Conservation (phyloP, 257 asterid genomes). For the Capsicum rhomboideum region DNA sequence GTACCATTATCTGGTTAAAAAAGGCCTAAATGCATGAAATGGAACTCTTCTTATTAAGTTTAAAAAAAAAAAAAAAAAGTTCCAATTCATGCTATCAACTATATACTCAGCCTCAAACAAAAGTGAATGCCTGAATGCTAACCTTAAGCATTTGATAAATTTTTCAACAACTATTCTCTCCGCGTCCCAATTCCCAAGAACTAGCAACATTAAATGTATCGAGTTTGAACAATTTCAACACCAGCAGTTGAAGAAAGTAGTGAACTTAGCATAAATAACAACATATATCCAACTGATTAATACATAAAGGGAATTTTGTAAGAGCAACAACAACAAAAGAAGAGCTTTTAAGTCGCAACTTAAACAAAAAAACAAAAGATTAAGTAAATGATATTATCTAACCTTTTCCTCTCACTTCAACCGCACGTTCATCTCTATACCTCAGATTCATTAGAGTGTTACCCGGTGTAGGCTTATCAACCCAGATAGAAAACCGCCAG, state of each 20-base stretch:
- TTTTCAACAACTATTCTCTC: not conserved
- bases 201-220: not conserved
- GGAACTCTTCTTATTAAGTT: not conserved
- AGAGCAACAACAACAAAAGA: not conserved
- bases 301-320: not conserved
- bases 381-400: not conserved
- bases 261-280: not conserved
- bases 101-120: not conserved
- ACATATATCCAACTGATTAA: not conserved
- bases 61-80: not conserved
- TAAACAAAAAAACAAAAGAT: not conserved
- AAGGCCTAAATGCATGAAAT: not conserved
- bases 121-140: not conserved
- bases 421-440: constrained; percentile 81
- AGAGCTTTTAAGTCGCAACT: not conserved
- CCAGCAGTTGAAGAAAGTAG: not conserved
- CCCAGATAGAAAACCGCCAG: constrained; percentile 90
- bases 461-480: constrained; percentile 91
- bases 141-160: not conserved
- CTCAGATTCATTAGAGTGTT: constrained; percentile 66
- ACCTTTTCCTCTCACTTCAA: constrained; percentile 73
- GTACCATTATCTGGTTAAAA: not conserved
- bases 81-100: not conserved
- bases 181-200: not conserved
- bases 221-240: not conserved